These are phyloP conservation scores for Kwoniella shivajii DNA, from an alignment of 1,284 basidiomycete genomes.

Conservation along the genomic window DNA sequence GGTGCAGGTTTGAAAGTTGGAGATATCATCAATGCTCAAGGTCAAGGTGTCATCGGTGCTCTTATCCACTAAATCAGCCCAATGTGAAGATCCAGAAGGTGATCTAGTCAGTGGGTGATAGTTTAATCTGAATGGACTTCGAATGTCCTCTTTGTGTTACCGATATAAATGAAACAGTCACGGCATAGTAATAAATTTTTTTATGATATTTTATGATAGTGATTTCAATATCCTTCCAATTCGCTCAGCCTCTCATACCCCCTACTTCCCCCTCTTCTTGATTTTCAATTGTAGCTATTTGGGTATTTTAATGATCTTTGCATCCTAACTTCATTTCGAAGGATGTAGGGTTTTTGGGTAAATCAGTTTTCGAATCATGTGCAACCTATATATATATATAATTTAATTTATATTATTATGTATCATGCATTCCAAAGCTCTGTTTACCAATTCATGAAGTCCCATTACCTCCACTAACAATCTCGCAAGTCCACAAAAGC, in stretches of 20 bases:
- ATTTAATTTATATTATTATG: no score
- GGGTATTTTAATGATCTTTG: background rate
- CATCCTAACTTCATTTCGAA: background rate
- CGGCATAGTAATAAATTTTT: no score
- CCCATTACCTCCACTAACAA: no score
- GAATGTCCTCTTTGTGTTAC: no score
- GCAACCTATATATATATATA: no score
- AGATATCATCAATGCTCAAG: background rate
- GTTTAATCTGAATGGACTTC: no score
- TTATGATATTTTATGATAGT: background rate
- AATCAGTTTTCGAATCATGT: background rate
- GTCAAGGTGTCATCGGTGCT: constrained; percentile 3
- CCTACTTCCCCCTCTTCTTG: no score
- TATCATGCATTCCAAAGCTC: no score
- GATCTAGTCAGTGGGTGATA: background rate
- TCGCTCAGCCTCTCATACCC: background rate
- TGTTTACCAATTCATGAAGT: no score
- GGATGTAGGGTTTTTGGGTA: background rate
- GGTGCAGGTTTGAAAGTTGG: constrained; percentile 7
- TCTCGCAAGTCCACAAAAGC: no score
- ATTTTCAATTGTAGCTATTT: background rate
- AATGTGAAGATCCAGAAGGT: no score
- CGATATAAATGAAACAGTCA: no score
- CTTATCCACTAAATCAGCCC: background rate
- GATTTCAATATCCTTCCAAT: background rate